phyloP scores from a whole-genome alignment of 768 basidiomycete species.

The Tephrocybe sp. region DNA sequence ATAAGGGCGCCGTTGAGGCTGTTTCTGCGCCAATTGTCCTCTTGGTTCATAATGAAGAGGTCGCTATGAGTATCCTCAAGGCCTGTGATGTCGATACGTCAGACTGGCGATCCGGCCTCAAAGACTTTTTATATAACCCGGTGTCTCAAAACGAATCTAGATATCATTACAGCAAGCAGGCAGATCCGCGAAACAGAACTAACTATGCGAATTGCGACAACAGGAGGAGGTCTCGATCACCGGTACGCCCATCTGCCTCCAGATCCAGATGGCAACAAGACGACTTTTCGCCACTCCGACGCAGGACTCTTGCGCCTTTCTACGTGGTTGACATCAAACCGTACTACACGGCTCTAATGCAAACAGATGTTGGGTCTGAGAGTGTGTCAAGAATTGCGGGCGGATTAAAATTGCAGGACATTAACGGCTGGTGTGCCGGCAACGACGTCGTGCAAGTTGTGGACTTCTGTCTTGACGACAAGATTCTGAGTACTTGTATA shows the following conservation, averaged over 20 bases:
- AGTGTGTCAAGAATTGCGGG: constrained; percentile 27
- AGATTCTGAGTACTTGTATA: constrained; percentile 12
- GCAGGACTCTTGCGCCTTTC: constrained; percentile 24
- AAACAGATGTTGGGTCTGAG: constrained; percentile 17
- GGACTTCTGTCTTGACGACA: background rate
- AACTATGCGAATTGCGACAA: constrained; percentile 9
- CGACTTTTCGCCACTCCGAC: background rate
- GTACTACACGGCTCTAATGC: constrained; percentile 38
- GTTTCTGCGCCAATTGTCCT: constrained; percentile 35
- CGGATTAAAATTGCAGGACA: constrained; percentile 28
- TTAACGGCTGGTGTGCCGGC: constrained; percentile 43
- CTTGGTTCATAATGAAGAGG: constrained; percentile 41
- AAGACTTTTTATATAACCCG: constrained; percentile 24
- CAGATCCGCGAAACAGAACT: background rate
- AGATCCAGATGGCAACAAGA: background rate
- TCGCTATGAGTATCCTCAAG: constrained; percentile 35
- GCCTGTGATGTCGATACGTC: constrained; percentile 39
- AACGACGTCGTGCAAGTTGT: constrained; percentile 47
- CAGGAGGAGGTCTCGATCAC: constrained; percentile 19
- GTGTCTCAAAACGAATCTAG: constrained; percentile 1
- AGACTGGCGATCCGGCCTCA: constrained; percentile 40
- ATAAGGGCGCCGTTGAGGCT: background rate
- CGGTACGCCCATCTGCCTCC: constrained; percentile 13
- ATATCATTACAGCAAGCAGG: background rate
- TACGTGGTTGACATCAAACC: constrained; percentile 39